Percentiles rank a stretch among this genome's conserved stretches.
These are phyloP conservation scores for Paracoccidioides lutzii DNA, from an alignment of 2,329 filamentous ascomycete species.

Conservation along the genomic window DNA sequence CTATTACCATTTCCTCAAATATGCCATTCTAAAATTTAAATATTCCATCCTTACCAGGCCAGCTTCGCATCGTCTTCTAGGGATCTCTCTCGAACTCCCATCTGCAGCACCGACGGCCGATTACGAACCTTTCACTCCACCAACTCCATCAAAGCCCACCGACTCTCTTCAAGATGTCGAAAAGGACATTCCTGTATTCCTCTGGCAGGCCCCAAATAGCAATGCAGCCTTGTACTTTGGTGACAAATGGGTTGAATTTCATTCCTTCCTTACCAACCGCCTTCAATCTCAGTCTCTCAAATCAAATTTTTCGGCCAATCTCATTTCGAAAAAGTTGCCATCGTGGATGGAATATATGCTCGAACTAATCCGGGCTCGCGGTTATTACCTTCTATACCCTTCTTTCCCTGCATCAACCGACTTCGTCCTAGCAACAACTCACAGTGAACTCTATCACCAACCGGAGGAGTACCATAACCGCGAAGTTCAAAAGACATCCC, in stretches of 20 bases:
- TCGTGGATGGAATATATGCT: constrained; percentile 68
- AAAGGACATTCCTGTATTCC: constrained; percentile 45
- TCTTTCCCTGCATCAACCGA: constrained; percentile 37
- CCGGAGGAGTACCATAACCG: constrained; percentile 52
- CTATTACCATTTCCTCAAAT: constrained; percentile 80
- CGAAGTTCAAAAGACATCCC: neutral
- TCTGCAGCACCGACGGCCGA: constrained; percentile 42
- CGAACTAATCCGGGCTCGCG: constrained; percentile 60
- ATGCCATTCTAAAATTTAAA: constrained; percentile 60
- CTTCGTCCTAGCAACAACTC: constrained; percentile 54
- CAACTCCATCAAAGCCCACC: constrained; percentile 16
- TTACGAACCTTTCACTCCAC: constrained; percentile 40
- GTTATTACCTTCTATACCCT: constrained; percentile 72
- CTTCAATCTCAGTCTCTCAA: constrained; percentile 25
- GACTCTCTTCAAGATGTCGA: constrained; percentile 11
- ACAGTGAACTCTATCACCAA: constrained; percentile 57
- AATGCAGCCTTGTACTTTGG: constrained; percentile 74
- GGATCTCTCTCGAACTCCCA: constrained; percentile 69
- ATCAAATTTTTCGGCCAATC: constrained; percentile 29
- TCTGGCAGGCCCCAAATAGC: constrained; percentile 76
- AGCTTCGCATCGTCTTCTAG: constrained; percentile 48
- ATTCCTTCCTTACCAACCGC: constrained; percentile 60
- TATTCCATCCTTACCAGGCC: constrained; percentile 46
- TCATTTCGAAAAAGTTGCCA: constrained; percentile 55
- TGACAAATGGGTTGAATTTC: constrained; percentile 74